Evolutionary conservation across 768 basidiomycete species (phyloP), one percentile per base, ranked within the genome.

Genomic region (Pholiota conissans): DNA sequence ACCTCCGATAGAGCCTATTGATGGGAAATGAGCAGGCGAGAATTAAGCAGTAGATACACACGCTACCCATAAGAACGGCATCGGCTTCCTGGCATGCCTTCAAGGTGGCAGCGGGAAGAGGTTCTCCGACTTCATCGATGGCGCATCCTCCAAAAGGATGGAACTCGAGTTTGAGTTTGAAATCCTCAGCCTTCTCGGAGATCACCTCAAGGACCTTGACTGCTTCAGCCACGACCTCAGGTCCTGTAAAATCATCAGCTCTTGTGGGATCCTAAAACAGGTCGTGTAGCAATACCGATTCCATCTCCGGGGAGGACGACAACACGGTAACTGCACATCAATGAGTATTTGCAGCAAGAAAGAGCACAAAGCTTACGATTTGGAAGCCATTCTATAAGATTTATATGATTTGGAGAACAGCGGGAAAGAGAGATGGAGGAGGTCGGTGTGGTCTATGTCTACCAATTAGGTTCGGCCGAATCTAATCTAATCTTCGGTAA

Each of bases 221-320:
- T 5, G 95, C 97, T 72, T 98, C 86, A 3, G 73, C 82, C 26
- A 93, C 81, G 28, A 99, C 95, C 67, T 95, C 93, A 27, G 97
- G 97, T 26, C 97, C 96, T 81, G 61, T 22, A 62, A 34, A 26
- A 51, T 47, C 30, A 49, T 63, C 57, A 67, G 58, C 28, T 57
- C 47, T 45, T 20, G 30, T 48, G 49, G 30, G 14, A 24, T 39
- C 34, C 11, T 22, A 28, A 55, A 7, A 18, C 27, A n/a, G 30
- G 24, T 13, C 5, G 47, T 8, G 2, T n/a, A 5, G 27, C 59
- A 80, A 40, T 67, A 93, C 95, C 96, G 65, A 99, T 98, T 59
- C 97, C 97, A 74, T 99, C 97, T 51, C 97, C 97, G n/a, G 89
- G 87, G 40, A 99, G 86, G 52, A 95, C 83, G 32, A 87, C 91